Evolutionary conservation across 306 rosid genomes (phyloP).

Genomic region (Cucumis hystrix): DNA sequence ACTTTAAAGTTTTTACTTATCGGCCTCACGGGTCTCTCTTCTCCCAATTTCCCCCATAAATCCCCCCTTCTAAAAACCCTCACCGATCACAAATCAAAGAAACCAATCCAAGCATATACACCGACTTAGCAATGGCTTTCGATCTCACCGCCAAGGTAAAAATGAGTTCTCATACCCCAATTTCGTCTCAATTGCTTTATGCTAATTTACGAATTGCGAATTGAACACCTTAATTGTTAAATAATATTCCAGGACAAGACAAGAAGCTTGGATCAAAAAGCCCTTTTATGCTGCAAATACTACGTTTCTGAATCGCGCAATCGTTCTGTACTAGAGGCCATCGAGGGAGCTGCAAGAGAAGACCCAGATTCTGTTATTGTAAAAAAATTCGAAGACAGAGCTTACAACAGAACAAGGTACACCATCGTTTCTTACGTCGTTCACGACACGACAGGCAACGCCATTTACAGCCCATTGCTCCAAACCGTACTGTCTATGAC

Average conservation of each 20-base stretch:
- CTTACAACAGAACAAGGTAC: conserved; percentile 57
- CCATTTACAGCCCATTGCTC: conserved; percentile 68
- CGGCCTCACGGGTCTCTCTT: background rate
- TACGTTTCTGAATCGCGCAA: conserved; percentile 61
- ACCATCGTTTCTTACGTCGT: conserved; percentile 55
- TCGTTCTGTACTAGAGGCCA: conserved; percentile 36
- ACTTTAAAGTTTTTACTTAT: background rate
- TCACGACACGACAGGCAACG: conserved; percentile 43
- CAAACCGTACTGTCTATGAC: conserved; percentile 55
- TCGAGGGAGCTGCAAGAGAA: conserved; percentile 46
- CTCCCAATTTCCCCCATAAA: background rate
- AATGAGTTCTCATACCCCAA: background rate
- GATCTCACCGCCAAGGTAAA: conserved; percentile 44
- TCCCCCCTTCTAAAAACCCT: background rate
- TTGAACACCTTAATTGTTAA: too few relatives aligned
- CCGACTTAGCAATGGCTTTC: conserved; percentile 31
- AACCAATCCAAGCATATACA: background rate
- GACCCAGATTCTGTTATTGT: conserved; percentile 48
- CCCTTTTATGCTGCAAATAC: conserved; percentile 56
- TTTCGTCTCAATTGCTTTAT: background rate
- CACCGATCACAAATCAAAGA: background rate
- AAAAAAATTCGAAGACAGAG: conserved; percentile 42
- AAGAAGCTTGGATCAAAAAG: background rate
- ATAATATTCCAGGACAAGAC: background rate
- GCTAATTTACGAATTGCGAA: too few relatives aligned